These are phyloP conservation scores for Xerocomus brunneocitrinus DNA, from an alignment of 768 basidiomycete species.

Conservation along the genomic window DNA sequence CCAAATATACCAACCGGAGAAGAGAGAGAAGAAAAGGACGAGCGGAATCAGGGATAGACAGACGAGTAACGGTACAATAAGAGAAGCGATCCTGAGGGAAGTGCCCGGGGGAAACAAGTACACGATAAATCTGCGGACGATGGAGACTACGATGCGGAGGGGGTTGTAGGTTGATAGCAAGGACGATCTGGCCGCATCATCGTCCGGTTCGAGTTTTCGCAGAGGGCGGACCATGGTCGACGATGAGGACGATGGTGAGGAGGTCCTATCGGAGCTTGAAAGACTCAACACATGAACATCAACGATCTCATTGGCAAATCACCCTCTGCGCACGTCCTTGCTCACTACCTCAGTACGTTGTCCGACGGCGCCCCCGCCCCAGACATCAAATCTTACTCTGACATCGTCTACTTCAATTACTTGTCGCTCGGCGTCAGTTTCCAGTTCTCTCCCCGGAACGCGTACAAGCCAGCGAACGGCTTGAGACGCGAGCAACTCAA, in stretches of 20 bases:
- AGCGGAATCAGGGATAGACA: constrained; percentile 61
- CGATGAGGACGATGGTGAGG: constrained; percentile 8
- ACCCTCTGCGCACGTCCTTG: constrained; percentile 45
- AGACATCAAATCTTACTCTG: constrained; percentile 74
- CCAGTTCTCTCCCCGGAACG: constrained; percentile 62
- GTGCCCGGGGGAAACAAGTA: constrained; percentile 10
- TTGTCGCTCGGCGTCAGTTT: constrained; percentile 74
- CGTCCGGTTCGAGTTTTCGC: constrained; percentile 17
- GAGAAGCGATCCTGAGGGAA: constrained; percentile 43
- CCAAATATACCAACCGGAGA: constrained; percentile 75
- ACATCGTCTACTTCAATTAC: constrained; percentile 87
- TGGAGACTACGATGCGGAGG: constrained; percentile 1
- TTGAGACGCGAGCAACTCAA: constrained; percentile 43
- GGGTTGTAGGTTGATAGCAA: constrained; percentile 6
- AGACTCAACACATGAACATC: constrained; percentile 12
- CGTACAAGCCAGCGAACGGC: constrained; percentile 54
- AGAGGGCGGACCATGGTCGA: constrained; percentile 19
- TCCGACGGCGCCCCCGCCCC: constrained; percentile 34
- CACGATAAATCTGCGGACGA: neutral
- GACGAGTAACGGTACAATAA: constrained; percentile 61
- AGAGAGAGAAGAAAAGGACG: constrained; percentile 52
- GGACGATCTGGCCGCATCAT: constrained; percentile 5
- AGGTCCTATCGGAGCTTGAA: constrained; percentile 22
- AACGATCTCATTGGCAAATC: constrained; percentile 46
- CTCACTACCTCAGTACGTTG: constrained; percentile 40